These are phyloP conservation scores for Malania oleifera DNA, from an alignment of 164 flowering plant species.

Conservation along the genomic window DNA sequence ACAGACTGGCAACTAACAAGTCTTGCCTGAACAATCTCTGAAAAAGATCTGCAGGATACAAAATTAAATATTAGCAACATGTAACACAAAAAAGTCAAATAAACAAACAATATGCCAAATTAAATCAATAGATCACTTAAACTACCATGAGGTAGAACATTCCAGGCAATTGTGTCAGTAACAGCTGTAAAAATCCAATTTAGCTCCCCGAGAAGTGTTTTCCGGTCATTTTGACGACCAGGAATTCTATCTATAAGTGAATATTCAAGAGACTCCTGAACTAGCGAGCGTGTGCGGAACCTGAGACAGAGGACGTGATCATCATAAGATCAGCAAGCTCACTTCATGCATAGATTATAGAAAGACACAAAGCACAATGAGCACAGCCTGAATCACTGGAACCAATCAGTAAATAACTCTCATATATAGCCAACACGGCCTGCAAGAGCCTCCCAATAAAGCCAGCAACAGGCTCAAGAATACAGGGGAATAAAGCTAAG, in stretches of 20 bases:
- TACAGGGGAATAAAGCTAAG: too few relatives aligned
- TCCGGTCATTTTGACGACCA: conserved; percentile 94
- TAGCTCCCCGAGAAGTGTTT: conserved; percentile 91
- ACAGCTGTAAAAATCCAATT: conserved; percentile 99
- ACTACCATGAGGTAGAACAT: conserved; percentile 98
- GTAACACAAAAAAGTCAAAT: background rate
- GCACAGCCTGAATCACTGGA: background rate
- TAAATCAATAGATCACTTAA: background rate
- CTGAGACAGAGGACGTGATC: conserved; percentile 25
- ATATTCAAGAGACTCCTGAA: conserved; percentile 64
- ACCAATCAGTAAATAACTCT: background rate
- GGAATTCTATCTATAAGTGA: conserved; percentile 87
- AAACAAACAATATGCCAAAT: background rate
- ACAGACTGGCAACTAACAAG: conserved; percentile 89
- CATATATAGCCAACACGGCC: background rate
- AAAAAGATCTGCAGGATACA: conserved; percentile 72
- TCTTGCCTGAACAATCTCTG: conserved; percentile 96
- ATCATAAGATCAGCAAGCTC: background rate
- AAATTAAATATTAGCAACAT: conserved; percentile 7
- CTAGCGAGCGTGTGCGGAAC: conserved; percentile 83
- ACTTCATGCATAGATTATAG: background rate
- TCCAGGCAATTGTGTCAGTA: conserved; percentile 99
- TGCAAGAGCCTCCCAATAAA: too few relatives aligned
- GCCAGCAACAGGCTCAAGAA: too few relatives aligned
- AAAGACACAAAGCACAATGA: background rate